Percentiles rank a stretch among this genome's conserved stretches.
These are phyloP conservation scores for Teratosphaeriaceae sp. DNA, from an alignment of 2,329 filamentous ascomycete species.

Conservation along the genomic window DNA sequence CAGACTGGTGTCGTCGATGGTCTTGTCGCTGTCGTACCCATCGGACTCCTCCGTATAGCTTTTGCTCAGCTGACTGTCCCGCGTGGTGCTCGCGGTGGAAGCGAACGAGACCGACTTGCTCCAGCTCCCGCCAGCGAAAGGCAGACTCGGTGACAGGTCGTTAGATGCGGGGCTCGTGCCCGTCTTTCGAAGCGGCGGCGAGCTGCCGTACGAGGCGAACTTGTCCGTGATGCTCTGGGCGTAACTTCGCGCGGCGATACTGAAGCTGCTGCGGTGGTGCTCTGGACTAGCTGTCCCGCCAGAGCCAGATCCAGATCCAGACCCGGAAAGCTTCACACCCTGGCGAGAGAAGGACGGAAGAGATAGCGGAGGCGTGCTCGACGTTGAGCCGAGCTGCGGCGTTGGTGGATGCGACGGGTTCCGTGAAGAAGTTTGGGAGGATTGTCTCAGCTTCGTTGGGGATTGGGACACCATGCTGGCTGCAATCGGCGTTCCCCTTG, in stretches of 20 bases:
- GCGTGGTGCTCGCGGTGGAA: conserved; percentile 27
- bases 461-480: conserved; percentile 1
- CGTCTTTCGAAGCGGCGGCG: conserved; percentile 22
- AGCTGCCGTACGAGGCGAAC: conserved; percentile 25
- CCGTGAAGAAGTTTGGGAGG: conserved; percentile 19
- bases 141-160: conserved; percentile 24
- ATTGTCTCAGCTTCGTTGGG: conserved; percentile 11
- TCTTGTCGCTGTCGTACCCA: conserved; percentile 27
- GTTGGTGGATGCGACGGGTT: conserved; percentile 24
- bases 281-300: conserved; percentile 24
- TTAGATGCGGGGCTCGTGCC: conserved; percentile 21
- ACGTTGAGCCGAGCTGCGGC: conserved; percentile 22
- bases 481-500: background rate
- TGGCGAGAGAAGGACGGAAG: conserved; percentile 18
- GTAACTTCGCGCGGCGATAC: conserved; percentile 27
- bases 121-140: conserved; percentile 37
- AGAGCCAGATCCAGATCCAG: conserved; percentile 14
- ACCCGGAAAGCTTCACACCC: conserved; percentile 18
- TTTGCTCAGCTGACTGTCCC: conserved; percentile 26
- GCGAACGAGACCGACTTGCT: conserved; percentile 33
- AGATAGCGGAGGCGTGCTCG: conserved; percentile 23
- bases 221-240: conserved; percentile 29
- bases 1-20: conserved; percentile 30
- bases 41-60: conserved; percentile 22
- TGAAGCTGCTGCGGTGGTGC: conserved; percentile 27